A percentile compares a stretch with the other conserved stretches of the same genome.
These are phyloP conservation scores for Fusarium sp. DNA, from an alignment of 2,329 filamentous ascomycete species.

Conservation along the genomic window DNA sequence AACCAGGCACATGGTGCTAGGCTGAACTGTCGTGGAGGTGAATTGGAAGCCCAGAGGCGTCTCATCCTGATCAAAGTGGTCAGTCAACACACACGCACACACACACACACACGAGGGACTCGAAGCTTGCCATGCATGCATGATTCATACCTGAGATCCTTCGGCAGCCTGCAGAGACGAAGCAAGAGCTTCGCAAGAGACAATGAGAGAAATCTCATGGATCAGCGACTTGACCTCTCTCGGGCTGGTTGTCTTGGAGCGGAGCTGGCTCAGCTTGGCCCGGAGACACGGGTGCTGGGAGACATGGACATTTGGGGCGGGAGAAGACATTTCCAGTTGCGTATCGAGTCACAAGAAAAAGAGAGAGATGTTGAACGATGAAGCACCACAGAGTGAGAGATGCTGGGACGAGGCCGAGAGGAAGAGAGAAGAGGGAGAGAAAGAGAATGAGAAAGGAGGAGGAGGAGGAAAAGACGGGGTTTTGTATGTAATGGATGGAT, in stretches of 20 bases:
- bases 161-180: constrained; percentile 64
- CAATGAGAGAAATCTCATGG: constrained; percentile 84
- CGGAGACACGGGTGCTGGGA: constrained; percentile 86
- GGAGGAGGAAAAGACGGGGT: constrained; percentile 15
- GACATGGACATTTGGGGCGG: constrained; percentile 75
- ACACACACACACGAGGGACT: constrained; percentile 2
- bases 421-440: constrained; percentile 29
- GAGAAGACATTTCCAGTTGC: constrained; percentile 45
- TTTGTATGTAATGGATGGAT: constrained; percentile 28
- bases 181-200: constrained; percentile 83
- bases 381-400: constrained; percentile 35
- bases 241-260: constrained; percentile 74
- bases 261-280: constrained; percentile 89
- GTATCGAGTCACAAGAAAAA: too few species aligned
- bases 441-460: constrained; percentile 9
- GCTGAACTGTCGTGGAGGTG: constrained; percentile 68
- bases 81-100: too few species aligned
- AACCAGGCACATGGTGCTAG: constrained; percentile 78
- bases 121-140: neutral
- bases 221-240: constrained; percentile 83
- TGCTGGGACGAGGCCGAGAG: constrained; percentile 43
- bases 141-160: constrained; percentile 72
- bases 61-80: constrained; percentile 63
- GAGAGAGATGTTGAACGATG: constrained; percentile 21
- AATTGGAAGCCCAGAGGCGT: constrained; percentile 84